Evolutionary conservation across 75 land plant genomes (phyloP).

Genomic region (Gnetum montanum): DNA sequence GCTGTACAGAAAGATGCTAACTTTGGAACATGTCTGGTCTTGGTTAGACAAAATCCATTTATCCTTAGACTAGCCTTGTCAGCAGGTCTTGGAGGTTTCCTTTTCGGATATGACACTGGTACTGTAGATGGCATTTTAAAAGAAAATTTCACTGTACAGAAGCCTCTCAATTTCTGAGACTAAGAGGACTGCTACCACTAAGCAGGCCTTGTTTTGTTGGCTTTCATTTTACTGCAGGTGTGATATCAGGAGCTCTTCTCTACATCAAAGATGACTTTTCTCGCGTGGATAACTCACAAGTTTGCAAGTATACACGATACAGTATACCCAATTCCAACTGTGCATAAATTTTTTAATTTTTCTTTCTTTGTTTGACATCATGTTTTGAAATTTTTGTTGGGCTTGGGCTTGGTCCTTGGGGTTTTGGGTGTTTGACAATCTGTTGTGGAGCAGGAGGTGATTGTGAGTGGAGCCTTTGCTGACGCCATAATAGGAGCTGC

Average conservation of each 20-base stretch:
- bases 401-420: too few species aligned
- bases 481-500: slow-evolving; percentile 87
- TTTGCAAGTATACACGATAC: slow-evolving; percentile 57
- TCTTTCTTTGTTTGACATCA: too few species aligned
- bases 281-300: slow-evolving; percentile 44
- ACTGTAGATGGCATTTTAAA: too few species aligned
- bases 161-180: too few species aligned
- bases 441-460: slow-evolving; percentile 50
- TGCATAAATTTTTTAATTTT: too few species aligned
- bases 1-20: too few species aligned
- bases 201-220: too few species aligned
- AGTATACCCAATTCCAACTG: too few species aligned
- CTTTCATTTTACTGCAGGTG: slow-evolving; percentile 57
- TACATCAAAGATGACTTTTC: slow-evolving; percentile 70
- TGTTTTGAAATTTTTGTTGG: too few species aligned
- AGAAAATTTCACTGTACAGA: too few species aligned
- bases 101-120: slow-evolving; percentile 89
- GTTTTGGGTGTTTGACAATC: too few species aligned
- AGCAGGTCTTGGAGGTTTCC: slow-evolving; percentile 68
- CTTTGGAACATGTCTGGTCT: slow-evolving; percentile 2
- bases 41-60: slow-evolving; percentile 23
- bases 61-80: slow-evolving; percentile 48
- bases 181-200: too few species aligned
- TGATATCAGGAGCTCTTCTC: slow-evolving; percentile 76
- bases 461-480: slow-evolving; percentile 82